Percentiles rank a stretch among this genome's conserved stretches.
phyloP scores from a whole-genome alignment of 192 early-diverging fungal genomes.

The Coemansia sp. region DNA sequence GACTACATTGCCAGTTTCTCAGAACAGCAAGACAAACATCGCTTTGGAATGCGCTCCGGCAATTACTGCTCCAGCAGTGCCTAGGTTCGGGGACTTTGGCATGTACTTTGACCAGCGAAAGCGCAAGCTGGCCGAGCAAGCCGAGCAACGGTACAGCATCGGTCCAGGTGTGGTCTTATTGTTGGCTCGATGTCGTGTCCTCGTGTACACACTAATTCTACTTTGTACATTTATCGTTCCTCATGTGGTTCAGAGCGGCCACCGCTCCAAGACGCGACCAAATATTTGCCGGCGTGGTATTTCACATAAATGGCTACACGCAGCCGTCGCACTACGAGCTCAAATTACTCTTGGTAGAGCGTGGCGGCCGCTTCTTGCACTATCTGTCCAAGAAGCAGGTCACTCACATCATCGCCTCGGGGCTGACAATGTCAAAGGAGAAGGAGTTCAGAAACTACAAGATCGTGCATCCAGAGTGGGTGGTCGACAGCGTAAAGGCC shows the following conservation, averaged over 20 bases:
- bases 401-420: conserved; percentile 68
- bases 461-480: conserved; percentile 72
- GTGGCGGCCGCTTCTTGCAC: conserved; percentile 55
- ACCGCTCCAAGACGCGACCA: conserved; percentile 9
- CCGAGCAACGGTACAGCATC: conserved; percentile 8
- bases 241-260: not conserved
- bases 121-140: conserved; percentile 43
- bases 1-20: not conserved
- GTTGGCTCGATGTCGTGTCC: too few species aligned
- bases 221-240: not conserved
- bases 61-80: not conserved
- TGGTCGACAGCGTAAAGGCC: conserved; percentile 65
- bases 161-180: too few species aligned
- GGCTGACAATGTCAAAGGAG: conserved; percentile 63
- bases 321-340: conserved; percentile 55
- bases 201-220: not conserved
- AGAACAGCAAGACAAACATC: not conserved
- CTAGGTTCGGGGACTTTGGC: conserved; percentile 31
- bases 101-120: conserved; percentile 41
- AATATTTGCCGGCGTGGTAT: conserved; percentile 39
- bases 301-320: conserved; percentile 74
- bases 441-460: conserved; percentile 64
- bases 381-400: conserved; percentile 59
- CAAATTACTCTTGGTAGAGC: conserved; percentile 54
- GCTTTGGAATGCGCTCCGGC: not conserved